Conservation (phyloP, 2,329 filamentous ascomycete species). For the Metarhizium robertsii region DNA sequence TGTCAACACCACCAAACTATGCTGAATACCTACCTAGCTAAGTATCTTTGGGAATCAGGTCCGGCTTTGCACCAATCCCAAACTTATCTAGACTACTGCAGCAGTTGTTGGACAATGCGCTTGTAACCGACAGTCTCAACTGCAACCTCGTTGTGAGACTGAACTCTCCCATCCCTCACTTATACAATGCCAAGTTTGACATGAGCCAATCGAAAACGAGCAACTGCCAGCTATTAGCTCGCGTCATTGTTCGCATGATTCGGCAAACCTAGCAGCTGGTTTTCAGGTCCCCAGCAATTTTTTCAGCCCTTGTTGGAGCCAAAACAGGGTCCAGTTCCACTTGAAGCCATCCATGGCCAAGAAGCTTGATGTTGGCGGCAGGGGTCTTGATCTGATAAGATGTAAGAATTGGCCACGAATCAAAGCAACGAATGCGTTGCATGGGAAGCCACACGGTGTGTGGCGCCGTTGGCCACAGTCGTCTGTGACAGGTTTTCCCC, state of each 20-base stretch:
- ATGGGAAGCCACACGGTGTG: not conserved
- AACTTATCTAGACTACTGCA: too few species aligned
- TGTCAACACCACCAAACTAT: too few species aligned
- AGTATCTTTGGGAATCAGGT: too few species aligned
- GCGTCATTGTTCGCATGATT: not conserved
- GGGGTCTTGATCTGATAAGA: conserved; percentile 6
- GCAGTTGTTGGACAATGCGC: too few species aligned
- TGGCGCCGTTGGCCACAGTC: not conserved
- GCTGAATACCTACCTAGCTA: too few species aligned
- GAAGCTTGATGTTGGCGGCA: not conserved
- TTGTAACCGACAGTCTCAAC: too few species aligned
- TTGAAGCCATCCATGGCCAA: not conserved
- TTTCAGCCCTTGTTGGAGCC: not conserved
- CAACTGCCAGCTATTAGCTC: too few species aligned
- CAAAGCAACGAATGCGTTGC: not conserved
- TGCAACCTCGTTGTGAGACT: not conserved
- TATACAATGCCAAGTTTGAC: not conserved
- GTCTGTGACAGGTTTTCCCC: not conserved
- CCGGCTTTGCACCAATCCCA: too few species aligned
- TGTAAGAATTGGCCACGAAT: not conserved
- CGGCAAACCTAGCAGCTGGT: not conserved
- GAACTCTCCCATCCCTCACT: not conserved
- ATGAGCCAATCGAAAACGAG: not conserved
- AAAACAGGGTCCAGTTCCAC: not conserved
- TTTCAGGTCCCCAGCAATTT: not conserved